These are phyloP conservation scores for Neurospora sp. DNA, from an alignment of 495 filamentous ascomycete species.

Conservation along the genomic window DNA sequence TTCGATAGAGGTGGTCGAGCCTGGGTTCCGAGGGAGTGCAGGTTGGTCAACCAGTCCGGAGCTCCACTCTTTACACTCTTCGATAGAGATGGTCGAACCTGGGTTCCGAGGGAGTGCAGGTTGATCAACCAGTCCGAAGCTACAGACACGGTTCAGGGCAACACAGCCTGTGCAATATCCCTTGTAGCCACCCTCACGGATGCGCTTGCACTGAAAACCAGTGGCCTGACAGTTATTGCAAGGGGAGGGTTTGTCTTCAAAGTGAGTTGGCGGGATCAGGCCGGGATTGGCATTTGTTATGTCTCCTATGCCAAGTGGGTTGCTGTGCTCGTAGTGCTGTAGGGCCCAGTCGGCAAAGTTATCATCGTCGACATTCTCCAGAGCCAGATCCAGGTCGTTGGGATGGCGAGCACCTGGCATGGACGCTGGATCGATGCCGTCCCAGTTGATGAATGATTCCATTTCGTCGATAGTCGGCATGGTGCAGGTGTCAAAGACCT, in stretches of 20 bases:
- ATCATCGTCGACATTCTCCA: constrained; percentile 36
- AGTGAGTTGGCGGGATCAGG: neutral
- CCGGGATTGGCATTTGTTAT: neutral
- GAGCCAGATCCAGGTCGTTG: constrained; percentile 29
- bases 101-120: constrained; percentile 1
- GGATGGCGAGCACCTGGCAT: constrained; percentile 17
- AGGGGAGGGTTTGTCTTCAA: constrained; percentile 30
- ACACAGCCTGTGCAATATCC: constrained; percentile 69
- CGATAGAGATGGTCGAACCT: neutral
- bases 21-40: constrained; percentile 2
- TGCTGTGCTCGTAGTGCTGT: constrained; percentile 33
- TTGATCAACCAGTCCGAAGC: constrained; percentile 36
- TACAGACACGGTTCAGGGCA: constrained; percentile 63
- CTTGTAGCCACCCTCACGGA: constrained; percentile 55
- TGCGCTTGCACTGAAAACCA: constrained; percentile 66
- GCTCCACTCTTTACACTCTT: constrained; percentile 24
- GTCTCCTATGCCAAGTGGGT: constrained; percentile 8
- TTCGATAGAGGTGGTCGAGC: constrained; percentile 22
- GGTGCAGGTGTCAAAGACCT: neutral
- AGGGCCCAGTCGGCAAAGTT: constrained; percentile 42
- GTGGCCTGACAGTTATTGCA: constrained; percentile 63
- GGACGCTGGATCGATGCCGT: constrained; percentile 22
- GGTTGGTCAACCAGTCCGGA: constrained; percentile 29
- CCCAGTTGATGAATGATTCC: constrained; percentile 40
- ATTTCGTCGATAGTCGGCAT: constrained; percentile 21